Evolutionary conservation across 192 early-diverging fungal genomes (phyloP).

Genomic region (Spizellomyces sp.): DNA sequence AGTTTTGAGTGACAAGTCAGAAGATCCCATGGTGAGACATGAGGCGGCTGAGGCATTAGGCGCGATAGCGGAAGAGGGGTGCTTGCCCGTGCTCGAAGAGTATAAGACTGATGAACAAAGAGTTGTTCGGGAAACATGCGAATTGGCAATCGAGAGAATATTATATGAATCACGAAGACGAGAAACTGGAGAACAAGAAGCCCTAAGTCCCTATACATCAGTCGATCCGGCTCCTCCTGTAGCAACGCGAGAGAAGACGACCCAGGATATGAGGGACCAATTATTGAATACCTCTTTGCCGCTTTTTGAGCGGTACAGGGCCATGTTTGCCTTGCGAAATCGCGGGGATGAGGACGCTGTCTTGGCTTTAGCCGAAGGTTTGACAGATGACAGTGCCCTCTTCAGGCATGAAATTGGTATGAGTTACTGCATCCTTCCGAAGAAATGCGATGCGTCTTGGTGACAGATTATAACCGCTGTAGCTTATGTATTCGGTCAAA

Average conservation of each 20-base stretch:
- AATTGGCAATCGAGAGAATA: slow-evolving; percentile 86
- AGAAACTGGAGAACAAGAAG: slow-evolving; percentile 28
- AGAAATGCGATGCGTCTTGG: no score
- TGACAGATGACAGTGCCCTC: slow-evolving; percentile 75
- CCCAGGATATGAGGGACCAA: slow-evolving; percentile 63
- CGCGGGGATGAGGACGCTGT: slow-evolving; percentile 82
- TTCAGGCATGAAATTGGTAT: slow-evolving; percentile 87
- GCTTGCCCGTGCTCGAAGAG: slow-evolving; percentile 70
- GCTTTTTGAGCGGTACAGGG: slow-evolving; percentile 90
- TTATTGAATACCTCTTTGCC: slow-evolving; percentile 71
- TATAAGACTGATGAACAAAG: slow-evolving; percentile 67
- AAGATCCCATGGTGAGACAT: slow-evolving; percentile 96
- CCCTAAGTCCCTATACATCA: slow-evolving; percentile 62
- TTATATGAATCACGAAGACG: slow-evolving; percentile 60
- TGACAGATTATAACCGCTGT: not conserved
- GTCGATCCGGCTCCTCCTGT: slow-evolving; percentile 91
- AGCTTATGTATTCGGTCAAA: slow-evolving; percentile 96
- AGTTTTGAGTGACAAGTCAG: slow-evolving; percentile 66
- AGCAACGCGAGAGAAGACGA: slow-evolving; percentile 55
- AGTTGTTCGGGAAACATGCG: slow-evolving; percentile 86
- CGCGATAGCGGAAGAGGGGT: slow-evolving; percentile 77
- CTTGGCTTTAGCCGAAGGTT: slow-evolving; percentile 80
- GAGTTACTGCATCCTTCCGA: not conserved
- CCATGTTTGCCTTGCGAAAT: slow-evolving; percentile 95
- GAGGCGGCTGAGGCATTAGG: slow-evolving; percentile 97